phyloP scores from a whole-genome alignment of 2,329 filamentous ascomycete genomes.

The Coniochaeta sp. region DNA sequence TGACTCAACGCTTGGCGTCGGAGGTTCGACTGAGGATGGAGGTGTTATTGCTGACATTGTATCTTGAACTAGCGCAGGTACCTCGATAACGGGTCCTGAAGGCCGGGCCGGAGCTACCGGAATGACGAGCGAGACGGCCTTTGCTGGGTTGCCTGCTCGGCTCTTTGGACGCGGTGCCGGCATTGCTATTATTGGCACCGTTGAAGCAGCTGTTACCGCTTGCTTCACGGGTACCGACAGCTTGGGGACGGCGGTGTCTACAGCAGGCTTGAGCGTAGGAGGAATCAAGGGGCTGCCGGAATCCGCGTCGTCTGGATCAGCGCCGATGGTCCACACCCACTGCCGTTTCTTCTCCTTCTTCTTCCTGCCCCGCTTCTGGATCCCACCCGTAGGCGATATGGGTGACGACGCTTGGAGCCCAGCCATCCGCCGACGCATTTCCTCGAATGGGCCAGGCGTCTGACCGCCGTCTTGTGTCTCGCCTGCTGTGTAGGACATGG shows the following conservation, averaged over 20 bases:
- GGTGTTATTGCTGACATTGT: background rate
- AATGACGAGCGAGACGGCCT: constrained; percentile 5
- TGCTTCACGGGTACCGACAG: background rate
- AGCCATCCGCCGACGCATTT: constrained; percentile 52
- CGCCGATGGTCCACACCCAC: constrained; percentile 60
- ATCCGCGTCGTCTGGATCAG: constrained; percentile 37
- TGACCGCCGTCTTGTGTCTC: constrained; percentile 53
- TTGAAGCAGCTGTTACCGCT: background rate
- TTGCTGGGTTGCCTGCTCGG: constrained; percentile 4
- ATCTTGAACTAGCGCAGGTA: background rate
- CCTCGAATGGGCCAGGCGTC: constrained; percentile 56
- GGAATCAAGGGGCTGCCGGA: constrained; percentile 12
- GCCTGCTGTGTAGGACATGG: constrained; percentile 43
- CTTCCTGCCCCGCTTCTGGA: constrained; percentile 45
- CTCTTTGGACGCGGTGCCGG: constrained; percentile 12
- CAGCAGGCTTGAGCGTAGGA: constrained; percentile 8
- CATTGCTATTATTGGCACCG: constrained; percentile 14
- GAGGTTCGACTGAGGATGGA: constrained; percentile 19
- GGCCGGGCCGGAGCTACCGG: background rate
- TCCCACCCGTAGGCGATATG: constrained; percentile 27
- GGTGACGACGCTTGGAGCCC: constrained; percentile 34
- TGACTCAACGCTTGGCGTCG: constrained; percentile 33
- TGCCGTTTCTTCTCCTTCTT: constrained; percentile 56
- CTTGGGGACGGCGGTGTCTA: constrained; percentile 6
- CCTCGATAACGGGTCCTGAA: constrained; percentile 2